phyloP scores from a whole-genome alignment of 495 filamentous ascomycete genomes.

The Diplogelasinospora grovesii region DNA sequence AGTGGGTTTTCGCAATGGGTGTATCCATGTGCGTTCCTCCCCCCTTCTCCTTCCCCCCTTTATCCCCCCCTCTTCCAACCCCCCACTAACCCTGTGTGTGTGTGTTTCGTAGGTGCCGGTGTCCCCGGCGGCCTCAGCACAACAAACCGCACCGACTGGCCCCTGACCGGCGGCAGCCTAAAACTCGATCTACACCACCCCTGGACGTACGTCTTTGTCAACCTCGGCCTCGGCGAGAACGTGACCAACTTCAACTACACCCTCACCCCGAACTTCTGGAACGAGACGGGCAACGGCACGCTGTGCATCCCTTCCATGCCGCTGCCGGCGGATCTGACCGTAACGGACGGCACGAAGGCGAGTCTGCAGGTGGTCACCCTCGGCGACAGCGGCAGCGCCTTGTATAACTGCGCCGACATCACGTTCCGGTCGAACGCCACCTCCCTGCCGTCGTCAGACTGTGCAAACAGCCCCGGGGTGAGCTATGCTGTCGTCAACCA shows the following conservation, averaged over 20 bases:
- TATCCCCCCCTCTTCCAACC: slow-evolving; percentile 2
- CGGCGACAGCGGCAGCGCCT: slow-evolving; percentile 35
- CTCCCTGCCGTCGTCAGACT: slow-evolving; percentile 32
- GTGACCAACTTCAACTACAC: slow-evolving; percentile 55
- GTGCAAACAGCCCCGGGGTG: slow-evolving; percentile 42
- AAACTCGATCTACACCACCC: slow-evolving; percentile 45
- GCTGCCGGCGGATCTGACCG: slow-evolving; percentile 34
- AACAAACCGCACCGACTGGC: slow-evolving; percentile 56
- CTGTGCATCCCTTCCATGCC: slow-evolving; percentile 49
- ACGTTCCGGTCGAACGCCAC: slow-evolving; percentile 43
- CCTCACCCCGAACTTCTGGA: slow-evolving; percentile 44
- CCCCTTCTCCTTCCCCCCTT: slow-evolving; percentile 1
- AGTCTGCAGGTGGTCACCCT: slow-evolving; percentile 54
- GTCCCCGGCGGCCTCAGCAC: slow-evolving; percentile 37
- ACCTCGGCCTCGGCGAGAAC: slow-evolving; percentile 52
- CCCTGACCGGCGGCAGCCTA: slow-evolving; percentile 49
- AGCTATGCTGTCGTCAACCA: slow-evolving; percentile 10
- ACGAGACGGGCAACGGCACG: slow-evolving; percentile 54
- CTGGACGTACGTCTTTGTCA: slow-evolving; percentile 54
- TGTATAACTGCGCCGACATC: slow-evolving; percentile 65
- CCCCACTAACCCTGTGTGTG: background rate
- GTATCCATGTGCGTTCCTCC: slow-evolving; percentile 47
- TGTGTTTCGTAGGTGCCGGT: slow-evolving; percentile 40
- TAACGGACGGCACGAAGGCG: slow-evolving; percentile 44
- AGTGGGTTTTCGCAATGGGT: slow-evolving; percentile 44